Conservation (phyloP, 148 eudicot species). For the Dianthus caryophyllus region DNA sequence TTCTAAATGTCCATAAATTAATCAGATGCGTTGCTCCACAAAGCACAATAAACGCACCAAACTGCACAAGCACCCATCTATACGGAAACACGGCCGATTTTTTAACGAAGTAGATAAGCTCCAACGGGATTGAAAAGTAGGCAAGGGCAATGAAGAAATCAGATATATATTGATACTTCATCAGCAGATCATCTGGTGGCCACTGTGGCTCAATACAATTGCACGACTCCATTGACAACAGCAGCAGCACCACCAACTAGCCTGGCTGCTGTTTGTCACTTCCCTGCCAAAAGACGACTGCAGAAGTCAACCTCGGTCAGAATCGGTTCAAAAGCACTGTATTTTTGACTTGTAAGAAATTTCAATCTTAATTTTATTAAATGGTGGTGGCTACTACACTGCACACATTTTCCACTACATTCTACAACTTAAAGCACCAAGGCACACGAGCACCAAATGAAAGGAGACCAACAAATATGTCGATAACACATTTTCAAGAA, state of each 20-base stretch:
- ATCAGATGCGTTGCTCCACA: constrained; percentile 96
- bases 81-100: constrained; percentile 95
- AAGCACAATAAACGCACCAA: constrained; percentile 93
- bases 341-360: not conserved
- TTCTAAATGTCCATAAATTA: constrained; percentile 71
- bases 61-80: constrained; percentile 95
- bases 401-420: not conserved
- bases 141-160: constrained; percentile 98
- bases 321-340: not conserved
- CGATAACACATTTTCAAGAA: no score
- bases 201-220: constrained; percentile 90
- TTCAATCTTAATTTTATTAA: not conserved
- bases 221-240: constrained; percentile 59
- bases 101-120: constrained; percentile 87
- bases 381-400: not conserved
- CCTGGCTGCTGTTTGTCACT: constrained; percentile 24
- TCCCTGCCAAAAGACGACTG: constrained; percentile 29
- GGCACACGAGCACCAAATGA: not conserved
- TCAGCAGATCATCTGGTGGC: constrained; percentile 77
- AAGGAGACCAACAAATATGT: constrained; percentile 3
- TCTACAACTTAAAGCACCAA: not conserved
- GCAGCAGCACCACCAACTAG: constrained; percentile 17
- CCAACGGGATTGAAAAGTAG: constrained; percentile 91
- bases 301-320: not conserved
- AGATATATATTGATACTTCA: constrained; percentile 90